phyloP scores from a whole-genome alignment of 768 basidiomycete species.

The Xanthoconium purpureum region DNA sequence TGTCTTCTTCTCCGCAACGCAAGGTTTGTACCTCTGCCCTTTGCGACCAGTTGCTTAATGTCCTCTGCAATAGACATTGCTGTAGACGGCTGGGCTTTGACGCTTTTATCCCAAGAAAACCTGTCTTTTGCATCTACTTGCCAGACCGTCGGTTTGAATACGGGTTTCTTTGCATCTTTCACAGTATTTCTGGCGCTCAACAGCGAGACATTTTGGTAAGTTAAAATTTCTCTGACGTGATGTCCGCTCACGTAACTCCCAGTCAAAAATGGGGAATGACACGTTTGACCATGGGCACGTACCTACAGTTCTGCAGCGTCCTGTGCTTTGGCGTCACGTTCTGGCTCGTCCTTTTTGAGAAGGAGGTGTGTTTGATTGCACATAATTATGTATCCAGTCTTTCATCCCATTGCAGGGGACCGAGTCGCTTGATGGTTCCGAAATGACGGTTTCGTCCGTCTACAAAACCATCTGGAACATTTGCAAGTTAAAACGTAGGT shows the following conservation, averaged over 20 bases:
- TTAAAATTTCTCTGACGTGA: conserved; percentile 4
- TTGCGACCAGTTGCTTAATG: conserved; percentile 4
- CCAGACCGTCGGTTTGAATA: conserved; percentile 95
- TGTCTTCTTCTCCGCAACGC: conserved; percentile 94
- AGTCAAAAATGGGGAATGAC: conserved; percentile 79
- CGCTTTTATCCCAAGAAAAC: conserved; percentile 86
- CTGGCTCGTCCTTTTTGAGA: conserved; percentile 85
- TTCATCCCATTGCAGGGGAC: conserved; percentile 53
- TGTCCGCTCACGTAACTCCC: conserved; percentile 7
- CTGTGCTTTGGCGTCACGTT: conserved; percentile 81
- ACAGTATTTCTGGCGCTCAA: conserved; percentile 98
- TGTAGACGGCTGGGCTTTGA: conserved; percentile 90
- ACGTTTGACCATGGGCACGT: conserved; percentile 66
- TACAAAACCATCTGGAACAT: conserved; percentile 96
- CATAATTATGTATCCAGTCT: background rate
- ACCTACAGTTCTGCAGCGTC: conserved; percentile 83
- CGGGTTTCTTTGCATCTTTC: conserved; percentile 93
- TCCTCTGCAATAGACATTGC: conserved; percentile 71
- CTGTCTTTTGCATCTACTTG: conserved; percentile 96
- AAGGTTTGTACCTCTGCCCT: conserved; percentile 54
- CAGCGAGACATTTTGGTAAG: conserved; percentile 85
- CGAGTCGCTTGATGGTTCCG: conserved; percentile 66
- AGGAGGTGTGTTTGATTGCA: conserved; percentile 59
- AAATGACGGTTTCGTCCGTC: conserved; percentile 86
- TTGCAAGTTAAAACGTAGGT: conserved; percentile 82